phyloP scores from a whole-genome alignment of 2,329 filamentous ascomycete species.

The Nigrospora sphaerica region DNA sequence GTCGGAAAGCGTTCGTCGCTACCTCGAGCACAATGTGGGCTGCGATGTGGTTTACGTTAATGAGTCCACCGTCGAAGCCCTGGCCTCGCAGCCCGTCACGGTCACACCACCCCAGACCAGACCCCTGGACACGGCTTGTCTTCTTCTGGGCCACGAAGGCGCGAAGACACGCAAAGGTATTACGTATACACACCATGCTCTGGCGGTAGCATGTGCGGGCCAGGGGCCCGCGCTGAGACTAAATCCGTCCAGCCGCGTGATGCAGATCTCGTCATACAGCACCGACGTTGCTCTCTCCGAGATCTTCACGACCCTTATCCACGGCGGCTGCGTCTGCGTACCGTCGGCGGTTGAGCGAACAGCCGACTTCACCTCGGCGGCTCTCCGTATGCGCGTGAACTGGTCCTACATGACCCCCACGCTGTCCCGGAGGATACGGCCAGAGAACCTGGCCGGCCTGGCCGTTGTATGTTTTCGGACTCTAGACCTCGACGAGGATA shows the following conservation, averaged over 20 bases:
- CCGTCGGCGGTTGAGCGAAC: constrained; percentile 34
- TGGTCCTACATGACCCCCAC: constrained; percentile 43
- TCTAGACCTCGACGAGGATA: constrained; percentile 41
- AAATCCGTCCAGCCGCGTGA: constrained; percentile 43
- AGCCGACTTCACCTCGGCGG: constrained; percentile 32
- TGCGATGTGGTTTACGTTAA: constrained; percentile 34
- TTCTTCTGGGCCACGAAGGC: constrained; percentile 53
- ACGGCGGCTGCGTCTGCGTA: constrained; percentile 45
- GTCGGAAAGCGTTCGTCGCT: constrained; percentile 32
- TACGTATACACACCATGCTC: constrained; percentile 52
- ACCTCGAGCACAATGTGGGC: constrained; percentile 28
- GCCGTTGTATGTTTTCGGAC: constrained; percentile 32
- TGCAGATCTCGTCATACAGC: constrained; percentile 50
- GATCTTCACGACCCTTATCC: constrained; percentile 41
- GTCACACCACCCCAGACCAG: constrained; percentile 23
- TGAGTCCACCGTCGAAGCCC: constrained; percentile 29
- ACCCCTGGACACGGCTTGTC: constrained; percentile 47
- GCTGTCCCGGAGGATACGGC: constrained; percentile 30
- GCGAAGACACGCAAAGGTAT: constrained; percentile 53
- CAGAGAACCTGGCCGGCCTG: constrained; percentile 16
- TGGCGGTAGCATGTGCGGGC: constrained; percentile 45
- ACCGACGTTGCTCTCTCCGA: constrained; percentile 48
- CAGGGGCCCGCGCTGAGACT: constrained; percentile 45
- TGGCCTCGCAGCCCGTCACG: constrained; percentile 20
- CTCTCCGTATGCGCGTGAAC: constrained; percentile 33